Base-by-base conservation (phyloP, 306 rosid genomes). In the Parietaria judaica region DNA sequence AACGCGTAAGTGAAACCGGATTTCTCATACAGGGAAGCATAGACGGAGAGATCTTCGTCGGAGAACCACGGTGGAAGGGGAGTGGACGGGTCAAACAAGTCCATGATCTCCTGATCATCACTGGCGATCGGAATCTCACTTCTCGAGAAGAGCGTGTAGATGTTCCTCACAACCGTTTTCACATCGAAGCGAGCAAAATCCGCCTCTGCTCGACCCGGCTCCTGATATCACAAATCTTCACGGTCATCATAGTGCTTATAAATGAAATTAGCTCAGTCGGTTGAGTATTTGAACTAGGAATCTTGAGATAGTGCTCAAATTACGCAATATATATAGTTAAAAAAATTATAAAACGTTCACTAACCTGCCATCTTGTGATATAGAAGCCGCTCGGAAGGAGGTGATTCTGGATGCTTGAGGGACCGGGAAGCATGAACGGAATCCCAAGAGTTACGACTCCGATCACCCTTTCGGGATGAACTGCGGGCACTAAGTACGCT, bases 21-120 rank as follows among this genome's bases (percentile, higher is more conserved):
- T 7, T 76, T 78, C 73, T 76, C 84, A 58, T 78, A 80, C 5
- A 75, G 48, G 52, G 85, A 80, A 56, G 86, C 80, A 56, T 84
- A 84, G 66, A 41, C 51, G 14, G 67, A 56, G 16, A 80, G 81
- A 66, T 84, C 84, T 65, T 80, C 76, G 69, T 80, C 84, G 0
- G 86, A 78, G 60, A 84, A 70, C 82, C 90, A 71, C 35, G 82
- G 61, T 6, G 89, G 84, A 0, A 84, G 64, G 17, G 82, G 86
- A 56, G 66, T 63, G 17, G 86, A 69, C 4, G 84, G 90, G 66
- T 80, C 71, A 34, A 64, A 76, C 80, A 80, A 71, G 67, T 78
- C 90, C 90, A 80, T 84, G 66, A 84, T 80, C 71, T 84, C 87
- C 53, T 79, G 78, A 64, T 74, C 67, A 54, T 74, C 66, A 15